Evolutionary conservation across 768 basidiomycete genomes (phyloP).

Genomic region (Termitomyces sp.): DNA sequence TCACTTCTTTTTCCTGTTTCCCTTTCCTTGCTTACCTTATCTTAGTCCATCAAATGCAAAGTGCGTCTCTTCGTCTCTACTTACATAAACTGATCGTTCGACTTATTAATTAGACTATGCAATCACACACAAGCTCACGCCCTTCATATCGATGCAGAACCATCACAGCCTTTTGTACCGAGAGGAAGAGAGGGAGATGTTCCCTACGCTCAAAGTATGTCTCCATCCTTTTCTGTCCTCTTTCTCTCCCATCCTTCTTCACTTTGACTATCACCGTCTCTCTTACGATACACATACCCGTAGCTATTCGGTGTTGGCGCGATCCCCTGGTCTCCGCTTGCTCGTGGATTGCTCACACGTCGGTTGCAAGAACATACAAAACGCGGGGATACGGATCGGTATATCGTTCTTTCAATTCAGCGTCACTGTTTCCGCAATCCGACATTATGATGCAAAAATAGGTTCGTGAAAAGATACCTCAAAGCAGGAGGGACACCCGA

Average conservation of each 20-base stretch:
- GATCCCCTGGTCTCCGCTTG: constrained; percentile 63
- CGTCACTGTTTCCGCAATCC: neutral
- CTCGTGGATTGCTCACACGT: constrained; percentile 44
- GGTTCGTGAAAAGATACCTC: constrained; percentile 23
- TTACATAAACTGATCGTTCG: too few species aligned
- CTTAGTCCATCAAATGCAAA: constrained; percentile 55
- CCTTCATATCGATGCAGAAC: constrained; percentile 71
- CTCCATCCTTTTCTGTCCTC: neutral
- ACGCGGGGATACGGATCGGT: constrained; percentile 37
- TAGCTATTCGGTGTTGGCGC: constrained; percentile 51
- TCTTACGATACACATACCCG: neutral
- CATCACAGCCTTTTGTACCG: constrained; percentile 59
- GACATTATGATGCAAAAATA: neutral
- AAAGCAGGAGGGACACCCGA: constrained; percentile 27
- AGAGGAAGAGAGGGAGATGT: constrained; percentile 68
- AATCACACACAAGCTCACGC: constrained; percentile 51
- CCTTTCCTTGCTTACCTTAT: neutral
- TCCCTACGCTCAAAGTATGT: constrained; percentile 52
- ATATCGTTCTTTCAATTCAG: constrained; percentile 3
- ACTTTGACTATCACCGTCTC: neutral
- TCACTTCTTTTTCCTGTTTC: neutral
- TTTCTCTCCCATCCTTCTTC: neutral
- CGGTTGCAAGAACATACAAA: constrained; percentile 35
- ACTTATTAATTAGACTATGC: constrained; percentile 46
- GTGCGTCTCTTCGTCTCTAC: constrained; percentile 23